phyloP scores from a whole-genome alignment of 352 stramenopile genomes.

The Blastocystis sp. region DNA sequence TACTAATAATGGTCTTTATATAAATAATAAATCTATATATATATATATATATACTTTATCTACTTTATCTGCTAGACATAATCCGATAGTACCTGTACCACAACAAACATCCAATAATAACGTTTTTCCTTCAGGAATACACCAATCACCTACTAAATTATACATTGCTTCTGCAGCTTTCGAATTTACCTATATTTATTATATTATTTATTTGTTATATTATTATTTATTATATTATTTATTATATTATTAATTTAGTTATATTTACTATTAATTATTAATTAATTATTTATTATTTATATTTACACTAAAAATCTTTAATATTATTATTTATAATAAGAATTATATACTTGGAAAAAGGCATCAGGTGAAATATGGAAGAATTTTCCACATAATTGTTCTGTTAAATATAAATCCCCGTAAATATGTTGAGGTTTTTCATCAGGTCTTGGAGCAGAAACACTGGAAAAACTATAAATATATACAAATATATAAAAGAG shows the following conservation, averaged over 20 bases:
- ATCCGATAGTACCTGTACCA: slow-evolving; percentile 85
- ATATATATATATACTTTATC: slow-evolving; percentile 44
- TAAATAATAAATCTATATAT: slow-evolving; percentile 42
- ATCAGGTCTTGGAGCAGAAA: no score
- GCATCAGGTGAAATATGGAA: slow-evolving; percentile 68
- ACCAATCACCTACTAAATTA: slow-evolving; percentile 68
- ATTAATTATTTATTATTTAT: background rate
- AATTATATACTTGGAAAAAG: slow-evolving; percentile 64
- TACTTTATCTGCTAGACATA: slow-evolving; percentile 37
- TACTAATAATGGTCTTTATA: no score
- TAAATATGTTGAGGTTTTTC: no score
- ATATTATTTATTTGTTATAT: slow-evolving; percentile 47
- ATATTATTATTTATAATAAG: slow-evolving; percentile 4
- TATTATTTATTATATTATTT: slow-evolving; percentile 46
- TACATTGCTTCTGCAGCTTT: slow-evolving; percentile 77
- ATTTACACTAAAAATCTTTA: background rate
- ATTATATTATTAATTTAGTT: slow-evolving; percentile 45
- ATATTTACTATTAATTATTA: slow-evolving; percentile 1
- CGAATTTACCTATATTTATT: slow-evolving; percentile 80
- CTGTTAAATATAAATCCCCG: slow-evolving; percentile 54
- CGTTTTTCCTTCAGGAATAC: slow-evolving; percentile 54
- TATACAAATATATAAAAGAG: no score
- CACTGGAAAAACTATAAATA: no score
- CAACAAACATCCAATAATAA: slow-evolving; percentile 91
- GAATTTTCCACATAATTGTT: slow-evolving; percentile 59